Evolutionary conservation across 495 filamentous ascomycete species (phyloP), one percentile per base, ranked within the genome.

Genomic region (Aspergillus funiculosus): DNA sequence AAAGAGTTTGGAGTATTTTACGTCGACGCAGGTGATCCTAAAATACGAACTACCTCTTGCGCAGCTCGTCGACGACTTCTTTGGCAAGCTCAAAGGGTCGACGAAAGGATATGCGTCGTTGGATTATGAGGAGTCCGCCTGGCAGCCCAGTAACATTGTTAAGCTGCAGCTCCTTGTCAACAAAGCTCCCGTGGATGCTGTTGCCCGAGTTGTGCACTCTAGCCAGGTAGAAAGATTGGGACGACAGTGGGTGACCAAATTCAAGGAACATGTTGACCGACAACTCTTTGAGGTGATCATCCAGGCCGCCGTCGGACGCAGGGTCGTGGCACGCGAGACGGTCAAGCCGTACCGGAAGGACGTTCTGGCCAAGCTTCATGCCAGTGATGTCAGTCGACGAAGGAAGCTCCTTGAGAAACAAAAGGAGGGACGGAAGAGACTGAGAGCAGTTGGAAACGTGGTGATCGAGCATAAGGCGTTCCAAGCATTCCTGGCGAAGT

Each of bases 291-390:
- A 98, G 64, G 80, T 98, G 5, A 68, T 97, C 46, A 98, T 98
- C 51, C 92, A 98, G 61, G 92, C 94, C 10, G 84, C 85, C 0
- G 83, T 83, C 1, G 94, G 92, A 2, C 82, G 78, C 45, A 78
- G 82, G 34, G 81, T 98, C 43, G 79, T 98, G 9, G 94, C 92
- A 1, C 75, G 92, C 50, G 94, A 96, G 61, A 95, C 91, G 0
- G 82, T 98, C 63, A 96, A 97, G 74, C 87, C 92, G 1, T 96
- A 95, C 62, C 76, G 92, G 38, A 98, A 98, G 66, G 92, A 98
- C 57, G 82, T 98, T 3, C 69, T 94, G 48, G 83, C 85, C 25
- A 98, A 98, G 65, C 73, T 98, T 46, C 94, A 98, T 60, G 92
- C 94, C 6, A 83, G 82, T 53, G 92, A 98, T 69, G 76, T 94